Evolutionary conservation across 177 flowering plant genomes (phyloP), one percentile per base, ranked within the genome.

Genomic region (Telopea speciosissima): DNA sequence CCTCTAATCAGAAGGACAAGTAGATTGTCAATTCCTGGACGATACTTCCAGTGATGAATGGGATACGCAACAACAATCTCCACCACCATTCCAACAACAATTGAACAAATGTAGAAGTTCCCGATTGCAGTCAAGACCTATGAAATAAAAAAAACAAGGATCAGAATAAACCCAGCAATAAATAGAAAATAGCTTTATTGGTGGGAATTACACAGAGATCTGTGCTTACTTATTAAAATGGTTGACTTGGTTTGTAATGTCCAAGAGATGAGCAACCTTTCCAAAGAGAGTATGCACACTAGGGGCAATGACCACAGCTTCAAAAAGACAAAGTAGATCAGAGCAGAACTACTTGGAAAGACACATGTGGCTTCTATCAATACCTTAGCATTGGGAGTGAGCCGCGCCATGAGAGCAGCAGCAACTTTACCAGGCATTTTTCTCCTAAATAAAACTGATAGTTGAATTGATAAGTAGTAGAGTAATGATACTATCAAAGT

Each of bases 221-320:
- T n/a, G n/a, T 63, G 54, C 85, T 75, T 73, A 74, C 99, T 90
- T 91, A 87, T 74, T 95, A 80, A 95, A 95, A 76, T 95, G 99
- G 11, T 97, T 97, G 36, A 93, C 97, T 87, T 95, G 97, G 76
- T 89, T 93, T 24, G 99, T 95, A 62, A 78, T 45, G 68, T 95
- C 99, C 22, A 95, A 97, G 75, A 95, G 98, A 73, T 95, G 97
- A 67, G 99, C 99, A 75, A 97, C 97, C 81, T 95, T 95, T 33
- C 99, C 99, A 66, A 92, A 92, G 84, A 95, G 93, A 58, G 99
- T 95, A 73, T 95, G 99, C 23, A 95, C 97, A 44, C 99, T 97
- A 44, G 99, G 93, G 74, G 97, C 97, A 71, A 91, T 93, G 59
- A 95, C 99, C 68, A 95, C 85, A 0, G 93, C 99, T 75, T 95